Base-by-base conservation (phyloP, 2,329 filamentous ascomycete species). In the Aspergillus chevalieri region DNA sequence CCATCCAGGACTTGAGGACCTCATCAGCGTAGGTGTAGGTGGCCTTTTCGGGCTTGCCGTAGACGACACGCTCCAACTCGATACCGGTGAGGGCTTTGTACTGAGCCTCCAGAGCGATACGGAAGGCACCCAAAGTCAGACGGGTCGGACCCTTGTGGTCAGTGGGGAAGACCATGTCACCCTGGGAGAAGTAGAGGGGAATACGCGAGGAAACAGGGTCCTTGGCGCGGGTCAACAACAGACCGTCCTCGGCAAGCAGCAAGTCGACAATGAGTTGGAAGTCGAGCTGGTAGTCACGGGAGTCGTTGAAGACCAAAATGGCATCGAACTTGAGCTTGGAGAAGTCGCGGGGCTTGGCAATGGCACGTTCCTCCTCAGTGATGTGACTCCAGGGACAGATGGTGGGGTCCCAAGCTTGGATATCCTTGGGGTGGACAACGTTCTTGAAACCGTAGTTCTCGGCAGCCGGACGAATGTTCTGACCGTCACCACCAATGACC, bases 11-110 rank as follows among this genome's bases (percentile, higher is more conserved):
- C 28, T 80, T 76, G 54, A 89, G 78, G 15, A 89, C 81, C 69
- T 87, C 84, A 59, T 88, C 85, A 55, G 85, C 86, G 70, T 86
- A 88, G 73, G 85, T 86, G 78, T 87, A 88, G n/a, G 85, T 87
- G 4, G 85, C 85, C 52, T 82, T 61, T 66, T 87, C 84, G 22
- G 85, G 85, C 77, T 88, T 88, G 62, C 85, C 85, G 73, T 87
- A 87, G 49, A 88, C 82, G 30, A 86, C 82, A 75, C 84, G 85
- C 78, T 87, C 84, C 43, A 88, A 80, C 54, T 87, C 84, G 14
- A 78, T 78, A 50, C 84, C 84, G 0, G 84, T 87, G 50, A 87
- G 71, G 15, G 83, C 77, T 70, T 72, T 73, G 64, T 72, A 73
- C 58, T 87, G 86, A 55, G 84, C 83, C 69, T 87, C 84, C 48